Evolutionary conservation across 2,329 filamentous ascomycete species (phyloP).

Genomic region (Sporothrix globosa): DNA sequence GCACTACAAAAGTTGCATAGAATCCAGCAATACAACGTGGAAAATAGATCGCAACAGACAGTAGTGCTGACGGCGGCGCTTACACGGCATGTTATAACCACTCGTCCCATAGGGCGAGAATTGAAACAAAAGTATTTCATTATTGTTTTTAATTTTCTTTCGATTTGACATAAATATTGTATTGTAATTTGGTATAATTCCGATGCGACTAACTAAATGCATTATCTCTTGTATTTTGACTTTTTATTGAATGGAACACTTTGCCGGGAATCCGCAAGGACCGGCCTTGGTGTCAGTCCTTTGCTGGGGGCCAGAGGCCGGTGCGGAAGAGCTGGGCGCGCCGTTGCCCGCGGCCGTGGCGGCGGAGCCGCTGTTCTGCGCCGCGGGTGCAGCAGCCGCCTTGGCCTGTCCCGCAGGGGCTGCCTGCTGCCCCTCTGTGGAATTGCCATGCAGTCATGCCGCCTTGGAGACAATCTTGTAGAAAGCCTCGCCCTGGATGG

Average conservation of each 20-base stretch:
- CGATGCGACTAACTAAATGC: background rate
- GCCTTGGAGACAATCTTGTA: slow-evolving; percentile 74
- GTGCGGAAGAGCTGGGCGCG: slow-evolving; percentile 32
- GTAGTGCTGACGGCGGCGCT: slow-evolving; percentile 3
- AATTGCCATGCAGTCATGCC: slow-evolving; percentile 73
- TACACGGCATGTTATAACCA: background rate
- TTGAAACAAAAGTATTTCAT: too few species aligned
- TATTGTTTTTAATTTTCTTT: background rate
- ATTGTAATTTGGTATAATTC: background rate
- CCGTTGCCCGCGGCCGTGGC: background rate
- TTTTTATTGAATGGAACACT: slow-evolving; percentile 34
- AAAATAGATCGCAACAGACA: background rate
- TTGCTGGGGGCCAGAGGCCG: slow-evolving; percentile 34
- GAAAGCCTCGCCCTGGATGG: slow-evolving; percentile 82
- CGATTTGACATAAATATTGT: background rate
- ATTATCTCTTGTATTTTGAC: background rate
- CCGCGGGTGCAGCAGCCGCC: slow-evolving; percentile 33
- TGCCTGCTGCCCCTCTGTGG: slow-evolving; percentile 39
- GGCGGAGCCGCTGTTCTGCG: background rate
- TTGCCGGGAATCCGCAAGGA: slow-evolving; percentile 36
- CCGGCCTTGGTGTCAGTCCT: slow-evolving; percentile 32
- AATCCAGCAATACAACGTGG: background rate
- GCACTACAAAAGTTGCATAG: slow-evolving; percentile 9
- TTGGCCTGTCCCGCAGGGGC: slow-evolving; percentile 36
- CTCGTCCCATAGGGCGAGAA: too few species aligned